A percentile compares a stretch with the other conserved stretches of the same genome.
Conservation (phyloP, 148 eudicot species). For the Fagopyrum tataricum region DNA sequence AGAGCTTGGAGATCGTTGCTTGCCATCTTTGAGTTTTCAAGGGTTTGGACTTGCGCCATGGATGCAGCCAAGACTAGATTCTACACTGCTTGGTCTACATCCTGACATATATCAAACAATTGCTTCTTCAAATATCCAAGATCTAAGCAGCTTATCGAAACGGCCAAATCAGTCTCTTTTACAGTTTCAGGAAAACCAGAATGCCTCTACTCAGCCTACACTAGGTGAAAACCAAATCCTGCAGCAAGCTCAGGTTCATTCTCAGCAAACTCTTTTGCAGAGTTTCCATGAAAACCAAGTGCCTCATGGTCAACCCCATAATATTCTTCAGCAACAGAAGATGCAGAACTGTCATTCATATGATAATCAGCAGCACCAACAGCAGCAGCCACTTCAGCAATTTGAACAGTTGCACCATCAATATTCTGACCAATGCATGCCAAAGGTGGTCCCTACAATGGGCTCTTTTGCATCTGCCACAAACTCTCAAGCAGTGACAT, state of each 20-base stretch:
- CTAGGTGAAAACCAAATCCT: slow-evolving; percentile 36
- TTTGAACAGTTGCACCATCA: slow-evolving; percentile 33
- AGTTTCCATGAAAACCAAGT: slow-evolving; percentile 34
- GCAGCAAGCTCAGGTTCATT: slow-evolving; percentile 21
- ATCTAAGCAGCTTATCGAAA: slow-evolving; percentile 33
- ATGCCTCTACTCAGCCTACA: slow-evolving; percentile 27
- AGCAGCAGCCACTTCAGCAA: slow-evolving; percentile 30
- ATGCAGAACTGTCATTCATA: slow-evolving; percentile 26
- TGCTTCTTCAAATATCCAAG: slow-evolving; percentile 66
- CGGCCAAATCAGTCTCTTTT: slow-evolving; percentile 38
- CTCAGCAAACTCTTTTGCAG: slow-evolving; percentile 44
- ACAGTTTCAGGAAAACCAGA: slow-evolving; percentile 55
- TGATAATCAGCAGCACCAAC: slow-evolving; percentile 39
- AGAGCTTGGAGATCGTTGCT: slow-evolving; percentile 43
- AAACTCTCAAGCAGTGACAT: slow-evolving; percentile 31
- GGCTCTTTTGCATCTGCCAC: slow-evolving; percentile 37
- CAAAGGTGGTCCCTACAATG: slow-evolving; percentile 26
- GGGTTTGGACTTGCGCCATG: slow-evolving; percentile 58
- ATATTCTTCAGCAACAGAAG: slow-evolving; percentile 55
- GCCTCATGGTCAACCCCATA: slow-evolving; percentile 37
- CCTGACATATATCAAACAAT: slow-evolving; percentile 57
- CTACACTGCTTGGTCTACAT: slow-evolving; percentile 53
- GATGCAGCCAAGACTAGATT: slow-evolving; percentile 75
- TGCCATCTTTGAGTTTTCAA: slow-evolving; percentile 62
- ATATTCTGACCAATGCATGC: slow-evolving; percentile 31